A percentile compares a stretch with the other conserved stretches of the same genome.
Conservation (phyloP, 1,284 basidiomycete species). For the Malassezia slooffiae region DNA sequence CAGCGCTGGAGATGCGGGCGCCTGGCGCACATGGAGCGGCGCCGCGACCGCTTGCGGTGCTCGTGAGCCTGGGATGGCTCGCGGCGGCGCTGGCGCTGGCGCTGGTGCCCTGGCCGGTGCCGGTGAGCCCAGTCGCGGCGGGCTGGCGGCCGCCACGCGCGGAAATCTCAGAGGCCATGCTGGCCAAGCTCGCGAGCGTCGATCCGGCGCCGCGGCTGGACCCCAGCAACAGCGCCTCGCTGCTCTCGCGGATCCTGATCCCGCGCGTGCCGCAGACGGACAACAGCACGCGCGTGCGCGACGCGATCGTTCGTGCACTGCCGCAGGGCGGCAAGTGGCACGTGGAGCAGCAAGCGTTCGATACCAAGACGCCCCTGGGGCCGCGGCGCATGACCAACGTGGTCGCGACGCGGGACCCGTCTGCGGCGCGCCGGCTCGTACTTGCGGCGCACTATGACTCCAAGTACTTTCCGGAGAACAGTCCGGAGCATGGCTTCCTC, state of each 20-base stretch:
- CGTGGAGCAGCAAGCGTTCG: constrained; percentile 26
- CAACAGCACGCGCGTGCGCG: constrained; percentile 26
- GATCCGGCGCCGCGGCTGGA: constrained; percentile 27
- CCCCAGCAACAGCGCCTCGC: constrained; percentile 16
- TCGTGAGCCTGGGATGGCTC: too few species aligned
- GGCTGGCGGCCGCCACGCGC: too few species aligned
- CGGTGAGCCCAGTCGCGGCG: too few species aligned
- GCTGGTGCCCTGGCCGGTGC: too few species aligned
- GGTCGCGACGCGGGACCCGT: constrained; percentile 78
- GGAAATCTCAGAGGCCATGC: too few species aligned
- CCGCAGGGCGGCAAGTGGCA: constrained; percentile 28
- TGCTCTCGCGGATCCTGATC: constrained; percentile 38
- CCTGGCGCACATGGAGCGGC: too few species aligned
- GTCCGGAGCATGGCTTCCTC: constrained; percentile 61
- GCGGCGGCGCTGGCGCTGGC: too few species aligned
- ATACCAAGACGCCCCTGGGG: constrained; percentile 64
- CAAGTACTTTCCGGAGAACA: constrained; percentile 73
- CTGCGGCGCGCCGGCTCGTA: constrained; percentile 69
- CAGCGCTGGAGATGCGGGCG: too few species aligned
- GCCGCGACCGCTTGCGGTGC: too few species aligned
- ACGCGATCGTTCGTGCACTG: constrained; percentile 26
- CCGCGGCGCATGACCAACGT: constrained; percentile 73
- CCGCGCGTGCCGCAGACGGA: constrained; percentile 37
- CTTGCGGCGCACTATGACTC: constrained; percentile 90
- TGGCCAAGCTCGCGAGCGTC: constrained; percentile 12